Evolutionary conservation across 106 monocot species (phyloP).

Genomic region (Amphibolis antarctica): DNA sequence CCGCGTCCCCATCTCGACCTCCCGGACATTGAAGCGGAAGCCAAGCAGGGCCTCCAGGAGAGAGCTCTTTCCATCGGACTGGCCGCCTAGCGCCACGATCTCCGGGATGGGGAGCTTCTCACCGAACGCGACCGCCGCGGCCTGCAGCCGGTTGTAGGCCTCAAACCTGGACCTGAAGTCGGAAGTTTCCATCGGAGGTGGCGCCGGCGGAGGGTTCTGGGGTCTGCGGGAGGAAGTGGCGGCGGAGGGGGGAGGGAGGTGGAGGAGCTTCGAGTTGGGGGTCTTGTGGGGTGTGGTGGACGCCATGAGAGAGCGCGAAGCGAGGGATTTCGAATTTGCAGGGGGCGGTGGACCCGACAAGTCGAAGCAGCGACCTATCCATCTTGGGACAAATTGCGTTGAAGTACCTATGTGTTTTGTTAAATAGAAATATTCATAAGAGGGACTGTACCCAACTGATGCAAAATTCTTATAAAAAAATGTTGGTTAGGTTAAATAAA

Average conservation of each 20-base stretch:
- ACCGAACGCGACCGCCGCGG: slow-evolving; percentile 88
- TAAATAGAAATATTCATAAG: too few relatives aligned
- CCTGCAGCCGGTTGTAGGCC: slow-evolving; percentile 95
- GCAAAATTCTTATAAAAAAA: too few relatives aligned
- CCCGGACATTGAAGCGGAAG: slow-evolving; percentile 93
- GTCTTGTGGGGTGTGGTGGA: slow-evolving; percentile 1
- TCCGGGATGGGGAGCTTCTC: slow-evolving; percentile 95
- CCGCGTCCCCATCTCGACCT: slow-evolving; percentile 99
- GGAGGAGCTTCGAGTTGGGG: slow-evolving; percentile 8
- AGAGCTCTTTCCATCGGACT: slow-evolving; percentile 96
- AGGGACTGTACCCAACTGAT: too few relatives aligned
- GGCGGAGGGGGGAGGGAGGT: background rate
- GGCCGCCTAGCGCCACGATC: slow-evolving; percentile 89
- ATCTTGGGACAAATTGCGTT: background rate
- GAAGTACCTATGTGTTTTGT: too few relatives aligned
- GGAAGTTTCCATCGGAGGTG: slow-evolving; percentile 10
- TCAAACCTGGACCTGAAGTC: slow-evolving; percentile 75
- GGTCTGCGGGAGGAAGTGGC: background rate
- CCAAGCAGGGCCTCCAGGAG: slow-evolving; percentile 91
- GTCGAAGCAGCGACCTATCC: background rate
- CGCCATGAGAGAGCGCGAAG: background rate
- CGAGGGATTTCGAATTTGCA: slow-evolving; percentile 29
- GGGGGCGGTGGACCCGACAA: slow-evolving; percentile 6
- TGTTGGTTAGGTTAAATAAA: too few relatives aligned
- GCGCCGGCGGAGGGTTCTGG: background rate